Evolutionary conservation across 148 eudicot genomes (phyloP), one percentile per base, ranked within the genome.

Genomic region (Rhododendron simsii): DNA sequence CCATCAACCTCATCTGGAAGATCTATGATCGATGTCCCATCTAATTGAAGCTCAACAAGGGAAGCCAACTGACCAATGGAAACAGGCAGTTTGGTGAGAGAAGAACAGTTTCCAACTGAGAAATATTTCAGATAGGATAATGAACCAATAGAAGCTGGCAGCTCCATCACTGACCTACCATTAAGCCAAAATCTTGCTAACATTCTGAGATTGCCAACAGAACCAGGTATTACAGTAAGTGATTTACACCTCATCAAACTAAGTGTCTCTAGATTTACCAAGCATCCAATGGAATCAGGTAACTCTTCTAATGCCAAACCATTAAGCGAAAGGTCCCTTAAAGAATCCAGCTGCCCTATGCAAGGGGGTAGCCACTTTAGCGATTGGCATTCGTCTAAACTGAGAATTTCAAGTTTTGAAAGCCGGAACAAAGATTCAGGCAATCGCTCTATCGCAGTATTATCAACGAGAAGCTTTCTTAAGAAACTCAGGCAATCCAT

Each of bases 1-100:
- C 88, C 87, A 37, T 90, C 80, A 84, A 94, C 88, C 82, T 89
- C 84, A 83, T 91, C 90, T 0, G 96, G 95, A 26, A 94, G 86
- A 84, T 75, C 61, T 47, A 59, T 15, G 5, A 93, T 87, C 3
- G 85, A 39, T 57, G 89, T 89, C 76, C 67, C 23, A 77, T 87
- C 84, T 75, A 93, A 83, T 4, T 87, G 71, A 50, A 94, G 95
- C 87, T 92, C 87, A 81, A 89, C 80, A 39, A 92, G 33, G 37
- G 90, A 90, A 80, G 87, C 85, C 82, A 93, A 89, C 51, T 89
- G 85, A 28, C 71, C 45, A 30, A 94, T 83, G 78, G 92, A 88
- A 84, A 14, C 69, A 50, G 96, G 95, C 86, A 94, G 84, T 5
- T 26, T 23, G 45, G 21, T 7, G 51, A 94, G 51, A 80, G 69